A percentile compares a stretch with the other conserved stretches of the same genome.
phyloP scores from a whole-genome alignment of 805 yeast species.

The Starmerella sirachaensis region DNA sequence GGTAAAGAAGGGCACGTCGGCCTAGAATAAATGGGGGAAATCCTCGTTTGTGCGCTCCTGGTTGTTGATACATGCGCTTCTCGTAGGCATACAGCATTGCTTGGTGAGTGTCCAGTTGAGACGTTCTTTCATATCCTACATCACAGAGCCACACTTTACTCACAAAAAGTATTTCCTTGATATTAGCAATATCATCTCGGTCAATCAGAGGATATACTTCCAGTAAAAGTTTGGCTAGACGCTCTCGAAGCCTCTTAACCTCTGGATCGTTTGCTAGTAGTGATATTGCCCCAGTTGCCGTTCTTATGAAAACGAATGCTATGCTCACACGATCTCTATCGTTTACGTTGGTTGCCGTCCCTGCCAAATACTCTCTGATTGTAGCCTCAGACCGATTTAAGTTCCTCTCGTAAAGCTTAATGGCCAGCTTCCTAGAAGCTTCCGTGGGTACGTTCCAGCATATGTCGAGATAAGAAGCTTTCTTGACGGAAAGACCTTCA shows the following conservation, averaged over 20 bases:
- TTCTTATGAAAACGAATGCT: slow-evolving; percentile 45
- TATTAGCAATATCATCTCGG: slow-evolving; percentile 52
- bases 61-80: slow-evolving; percentile 48
- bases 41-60: slow-evolving; percentile 47
- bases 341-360: neutral
- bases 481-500: slow-evolving; percentile 27
- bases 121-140: slow-evolving; percentile 59
- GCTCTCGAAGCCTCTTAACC: slow-evolving; percentile 1
- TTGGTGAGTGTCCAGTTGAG: slow-evolving; percentile 44
- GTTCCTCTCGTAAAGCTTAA: slow-evolving; percentile 43
- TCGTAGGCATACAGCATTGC: slow-evolving; percentile 45
- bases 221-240: slow-evolving; percentile 23
- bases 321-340: slow-evolving; percentile 42
- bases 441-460: slow-evolving; percentile 65
- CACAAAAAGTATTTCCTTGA: slow-evolving; percentile 50
- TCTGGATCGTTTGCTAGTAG: slow-evolving; percentile 12
- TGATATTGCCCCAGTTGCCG: slow-evolving; percentile 57
- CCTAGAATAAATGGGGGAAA: slow-evolving; percentile 71
- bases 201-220: slow-evolving; percentile 38
- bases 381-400: slow-evolving; percentile 25
- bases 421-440: slow-evolving; percentile 48
- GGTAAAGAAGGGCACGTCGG: slow-evolving; percentile 59
- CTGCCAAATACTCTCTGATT: neutral
- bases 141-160: slow-evolving; percentile 69
- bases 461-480: slow-evolving; percentile 40